Evolutionary conservation across 495 filamentous ascomycete genomes (phyloP).

Genomic region (Annulohypoxylon bovei): DNA sequence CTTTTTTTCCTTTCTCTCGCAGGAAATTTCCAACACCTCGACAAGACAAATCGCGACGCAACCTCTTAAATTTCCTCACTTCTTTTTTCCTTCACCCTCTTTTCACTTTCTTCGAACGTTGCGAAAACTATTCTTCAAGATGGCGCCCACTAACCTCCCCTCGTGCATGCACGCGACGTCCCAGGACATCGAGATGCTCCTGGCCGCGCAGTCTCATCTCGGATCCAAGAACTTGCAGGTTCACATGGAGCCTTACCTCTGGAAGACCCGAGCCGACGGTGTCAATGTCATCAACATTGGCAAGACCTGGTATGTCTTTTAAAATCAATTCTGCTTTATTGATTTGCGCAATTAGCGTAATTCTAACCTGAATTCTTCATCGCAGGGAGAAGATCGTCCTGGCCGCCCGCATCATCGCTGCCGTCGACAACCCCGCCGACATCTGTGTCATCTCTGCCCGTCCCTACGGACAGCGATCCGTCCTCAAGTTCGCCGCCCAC

Average conservation of each 20-base stretch:
- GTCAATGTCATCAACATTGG: conserved; percentile 99
- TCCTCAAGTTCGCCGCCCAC: conserved; percentile 98
- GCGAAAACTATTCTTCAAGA: conserved; percentile 69
- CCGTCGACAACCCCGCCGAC: conserved; percentile 99
- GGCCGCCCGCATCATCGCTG: conserved; percentile 96
- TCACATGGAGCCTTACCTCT: conserved; percentile 99
- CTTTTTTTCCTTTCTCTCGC: conserved; percentile 43
- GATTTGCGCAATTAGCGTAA: conserved; percentile 37
- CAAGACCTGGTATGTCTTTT: conserved; percentile 91
- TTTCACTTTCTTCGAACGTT: conserved; percentile 43
- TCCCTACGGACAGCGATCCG: conserved; percentile 98
- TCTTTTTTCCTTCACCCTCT: conserved; percentile 60
- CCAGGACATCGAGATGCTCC: conserved; percentile 97
- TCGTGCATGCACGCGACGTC: conserved; percentile 77
- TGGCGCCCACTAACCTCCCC: conserved; percentile 93
- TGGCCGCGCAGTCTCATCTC: conserved; percentile 94
- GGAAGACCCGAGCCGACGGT: conserved; percentile 97
- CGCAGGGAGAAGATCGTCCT: conserved; percentile 98
- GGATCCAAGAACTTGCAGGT: conserved; percentile 98
- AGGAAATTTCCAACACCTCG: conserved; percentile 37
- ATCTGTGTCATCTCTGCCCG: conserved; percentile 99
- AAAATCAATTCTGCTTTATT: neutral
- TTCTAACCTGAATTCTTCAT: conserved; percentile 27
- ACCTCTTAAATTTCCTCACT: conserved; percentile 55
- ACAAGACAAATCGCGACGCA: conserved; percentile 43